Percentiles rank a stretch among this genome's conserved stretches.
These are phyloP conservation scores for Sporothrix euskadiensis DNA, from an alignment of 2,329 filamentous ascomycete species.

Conservation along the genomic window DNA sequence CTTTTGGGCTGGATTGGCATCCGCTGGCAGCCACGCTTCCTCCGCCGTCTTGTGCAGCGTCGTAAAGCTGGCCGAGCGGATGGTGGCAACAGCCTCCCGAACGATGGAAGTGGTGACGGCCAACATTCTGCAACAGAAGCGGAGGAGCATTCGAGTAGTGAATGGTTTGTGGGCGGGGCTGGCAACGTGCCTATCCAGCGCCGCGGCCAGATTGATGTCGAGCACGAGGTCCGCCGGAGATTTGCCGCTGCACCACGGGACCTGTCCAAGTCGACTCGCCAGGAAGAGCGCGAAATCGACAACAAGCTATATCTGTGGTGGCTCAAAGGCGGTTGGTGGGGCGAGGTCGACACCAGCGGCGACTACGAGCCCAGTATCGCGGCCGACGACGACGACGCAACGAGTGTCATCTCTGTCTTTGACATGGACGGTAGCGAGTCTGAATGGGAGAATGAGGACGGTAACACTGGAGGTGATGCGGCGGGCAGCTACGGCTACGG, in stretches of 20 bases:
- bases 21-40: conserved; percentile 62
- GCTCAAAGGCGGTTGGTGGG: conserved; percentile 81
- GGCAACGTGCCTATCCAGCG: conserved; percentile 53
- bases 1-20: conserved; percentile 62
- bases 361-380: conserved; percentile 65
- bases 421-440: conserved; percentile 39
- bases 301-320: conserved; percentile 80
- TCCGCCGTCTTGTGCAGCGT: conserved; percentile 54
- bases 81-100: conserved; percentile 30
- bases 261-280: conserved; percentile 27
- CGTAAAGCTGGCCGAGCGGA: conserved; percentile 38
- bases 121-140: conserved; percentile 28
- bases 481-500: conserved; percentile 52
- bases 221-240: conserved; percentile 70
- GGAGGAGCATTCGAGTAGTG: conserved; percentile 27
- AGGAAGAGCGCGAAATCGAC: conserved; percentile 67
- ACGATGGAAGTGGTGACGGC: conserved; percentile 30
- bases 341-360: conserved; percentile 75
- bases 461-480: conserved; percentile 44
- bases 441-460: conserved; percentile 46
- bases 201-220: conserved; percentile 60
- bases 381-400: conserved; percentile 69
- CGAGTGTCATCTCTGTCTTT: conserved; percentile 72
- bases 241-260: conserved; percentile 42
- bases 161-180: conserved; percentile 34